These are phyloP conservation scores for Daldinia vernicosa DNA, from an alignment of 495 filamentous ascomycete genomes.

Conservation along the genomic window DNA sequence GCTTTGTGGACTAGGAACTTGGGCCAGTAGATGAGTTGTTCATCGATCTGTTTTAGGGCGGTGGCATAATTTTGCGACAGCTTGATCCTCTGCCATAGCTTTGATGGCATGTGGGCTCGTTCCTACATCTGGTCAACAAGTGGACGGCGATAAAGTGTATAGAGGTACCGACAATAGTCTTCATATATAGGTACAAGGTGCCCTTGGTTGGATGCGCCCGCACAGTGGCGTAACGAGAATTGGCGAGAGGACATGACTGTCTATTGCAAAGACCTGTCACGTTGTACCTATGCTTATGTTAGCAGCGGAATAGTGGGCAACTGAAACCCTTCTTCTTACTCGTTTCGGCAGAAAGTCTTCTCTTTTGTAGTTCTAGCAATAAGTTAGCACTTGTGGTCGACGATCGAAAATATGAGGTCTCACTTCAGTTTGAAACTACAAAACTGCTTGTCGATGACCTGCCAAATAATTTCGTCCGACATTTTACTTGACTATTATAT, in stretches of 20 bases:
- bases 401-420: slow-evolving; percentile 38
- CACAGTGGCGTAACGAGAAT: slow-evolving; percentile 93
- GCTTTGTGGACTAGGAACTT: slow-evolving; percentile 94
- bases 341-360: slow-evolving; percentile 94
- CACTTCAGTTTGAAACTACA: slow-evolving; percentile 97
- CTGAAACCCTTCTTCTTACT: slow-evolving; percentile 64
- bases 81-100: slow-evolving; percentile 94
- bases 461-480: slow-evolving; percentile 98
- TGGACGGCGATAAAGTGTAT: not conserved
- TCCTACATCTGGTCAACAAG: slow-evolving; percentile 53
- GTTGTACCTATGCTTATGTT: slow-evolving; percentile 41
- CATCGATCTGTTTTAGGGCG: slow-evolving; percentile 88
- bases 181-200: slow-evolving; percentile 95
- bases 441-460: slow-evolving; percentile 88
- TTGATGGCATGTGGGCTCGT: slow-evolving; percentile 86
- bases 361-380: slow-evolving; percentile 80
- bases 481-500: slow-evolving; percentile 58
- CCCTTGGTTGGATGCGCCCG: slow-evolving; percentile 83
- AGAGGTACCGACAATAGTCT: slow-evolving; percentile 66
- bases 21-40: slow-evolving; percentile 91
- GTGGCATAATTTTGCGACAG: slow-evolving; percentile 89
- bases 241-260: slow-evolving; percentile 94
- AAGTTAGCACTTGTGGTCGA: slow-evolving; percentile 36
- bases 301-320: not conserved
- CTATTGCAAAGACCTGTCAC: slow-evolving; percentile 95